These are phyloP conservation scores for Grosmannia huntii DNA, from an alignment of 2,329 filamentous ascomycete species.

Conservation along the genomic window DNA sequence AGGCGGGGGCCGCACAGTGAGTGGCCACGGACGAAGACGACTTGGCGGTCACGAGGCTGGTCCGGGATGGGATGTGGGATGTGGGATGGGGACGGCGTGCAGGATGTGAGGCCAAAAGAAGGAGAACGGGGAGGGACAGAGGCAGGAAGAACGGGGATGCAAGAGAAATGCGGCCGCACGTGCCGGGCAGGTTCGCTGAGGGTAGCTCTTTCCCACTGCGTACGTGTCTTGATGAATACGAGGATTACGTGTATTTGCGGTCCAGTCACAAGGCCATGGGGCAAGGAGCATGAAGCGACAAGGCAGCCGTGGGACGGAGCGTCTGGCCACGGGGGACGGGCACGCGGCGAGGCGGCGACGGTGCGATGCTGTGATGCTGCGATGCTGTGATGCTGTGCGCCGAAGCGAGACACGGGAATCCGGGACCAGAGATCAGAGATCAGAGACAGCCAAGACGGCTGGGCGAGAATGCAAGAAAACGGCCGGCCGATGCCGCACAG, in stretches of 20 bases:
- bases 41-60: neutral
- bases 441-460: neutral
- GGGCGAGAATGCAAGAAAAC: neutral
- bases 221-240: too few species aligned
- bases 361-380: too few species aligned
- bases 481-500: neutral
- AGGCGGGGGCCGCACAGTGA: neutral
- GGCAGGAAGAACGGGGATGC: neutral
- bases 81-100: neutral
- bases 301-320: neutral
- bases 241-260: neutral
- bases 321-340: neutral
- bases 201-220: neutral
- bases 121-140: neutral
- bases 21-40: neutral
- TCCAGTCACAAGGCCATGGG: too few species aligned
- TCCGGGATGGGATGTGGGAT: neutral
- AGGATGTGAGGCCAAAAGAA: neutral
- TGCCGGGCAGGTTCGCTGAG: neutral
- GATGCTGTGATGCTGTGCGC: too few species aligned
- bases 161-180: neutral
- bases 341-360: neutral
- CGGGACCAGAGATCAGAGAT: neutral
- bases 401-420: neutral
- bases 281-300: neutral